Evolutionary conservation across 192 early-diverging fungal species (phyloP).

Genomic region (Coemansia sp.): DNA sequence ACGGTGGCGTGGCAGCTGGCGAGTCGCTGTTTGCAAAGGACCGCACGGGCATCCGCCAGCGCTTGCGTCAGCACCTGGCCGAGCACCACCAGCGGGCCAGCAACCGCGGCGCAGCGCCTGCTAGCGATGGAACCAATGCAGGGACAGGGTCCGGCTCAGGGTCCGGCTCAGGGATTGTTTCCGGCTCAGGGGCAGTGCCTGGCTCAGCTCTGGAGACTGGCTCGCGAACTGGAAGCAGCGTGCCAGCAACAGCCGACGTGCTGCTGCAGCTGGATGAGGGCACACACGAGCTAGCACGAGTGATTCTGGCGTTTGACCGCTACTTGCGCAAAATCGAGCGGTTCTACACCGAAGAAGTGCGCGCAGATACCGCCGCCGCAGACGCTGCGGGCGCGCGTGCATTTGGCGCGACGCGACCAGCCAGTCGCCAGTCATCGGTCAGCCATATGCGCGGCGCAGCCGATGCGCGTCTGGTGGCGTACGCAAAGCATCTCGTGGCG

Average conservation of each 20-base stretch:
- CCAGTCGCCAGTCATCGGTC: slow-evolving; percentile 10
- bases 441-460: slow-evolving; percentile 30
- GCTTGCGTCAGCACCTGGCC: slow-evolving; percentile 54
- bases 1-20: slow-evolving; percentile 13
- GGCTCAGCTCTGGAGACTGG: background rate
- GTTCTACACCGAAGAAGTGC: slow-evolving; percentile 29
- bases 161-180: background rate
- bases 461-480: slow-evolving; percentile 45
- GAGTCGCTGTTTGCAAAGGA: slow-evolving; percentile 52
- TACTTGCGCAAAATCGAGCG: slow-evolving; percentile 53
- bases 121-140: background rate
- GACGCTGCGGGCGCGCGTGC: background rate
- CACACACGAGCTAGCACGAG: slow-evolving; percentile 51
- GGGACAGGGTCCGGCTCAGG: background rate
- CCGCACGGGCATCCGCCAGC: slow-evolving; percentile 50
- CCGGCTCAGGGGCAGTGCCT: background rate
- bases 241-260: slow-evolving; percentile 35
- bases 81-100: slow-evolving; percentile 52
- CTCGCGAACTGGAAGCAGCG: background rate
- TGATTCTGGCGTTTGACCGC: slow-evolving; percentile 49
- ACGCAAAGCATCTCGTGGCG: slow-evolving; percentile 50
- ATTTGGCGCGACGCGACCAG: background rate
- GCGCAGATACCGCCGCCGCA: slow-evolving; percentile 7
- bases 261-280: slow-evolving; percentile 53
- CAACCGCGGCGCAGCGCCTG: slow-evolving; percentile 1